A percentile compares a stretch with the other conserved stretches of the same genome.
phyloP scores from a whole-genome alignment of 2,329 filamentous ascomycete genomes.

The Fusarium compactum region DNA sequence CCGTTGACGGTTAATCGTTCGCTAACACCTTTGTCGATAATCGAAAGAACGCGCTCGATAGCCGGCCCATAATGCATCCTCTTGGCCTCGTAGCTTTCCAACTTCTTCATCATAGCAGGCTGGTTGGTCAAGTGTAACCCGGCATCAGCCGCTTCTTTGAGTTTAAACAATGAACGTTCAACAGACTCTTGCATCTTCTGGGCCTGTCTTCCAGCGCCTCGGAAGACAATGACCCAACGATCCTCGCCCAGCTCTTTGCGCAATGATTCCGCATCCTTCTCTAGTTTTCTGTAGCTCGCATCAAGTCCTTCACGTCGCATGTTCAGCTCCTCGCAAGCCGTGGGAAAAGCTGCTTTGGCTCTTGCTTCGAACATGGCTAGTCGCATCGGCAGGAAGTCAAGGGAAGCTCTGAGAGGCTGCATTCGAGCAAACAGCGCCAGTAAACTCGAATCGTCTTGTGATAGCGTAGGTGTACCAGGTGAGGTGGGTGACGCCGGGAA shows the following conservation, averaged over 20 bases:
- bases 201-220: conserved; percentile 90
- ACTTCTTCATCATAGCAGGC: conserved; percentile 79
- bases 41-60: conserved; percentile 88
- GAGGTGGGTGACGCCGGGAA: conserved; percentile 73
- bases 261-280: conserved; percentile 89
- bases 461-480: conserved; percentile 66
- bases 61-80: conserved; percentile 94
- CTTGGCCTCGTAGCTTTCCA: conserved; percentile 95
- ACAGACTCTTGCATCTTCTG: conserved; percentile 98
- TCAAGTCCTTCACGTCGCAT: conserved; percentile 80
- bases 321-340: conserved; percentile 89
- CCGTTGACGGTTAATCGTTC: conserved; percentile 97
- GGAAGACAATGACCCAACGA: conserved; percentile 94
- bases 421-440: conserved; percentile 93
- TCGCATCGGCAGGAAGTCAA: conserved; percentile 97
- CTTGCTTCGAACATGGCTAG: conserved; percentile 86
- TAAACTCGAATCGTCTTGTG: conserved; percentile 87
- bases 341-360: conserved; percentile 84
- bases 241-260: conserved; percentile 94
- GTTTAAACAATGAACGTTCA: conserved; percentile 84
- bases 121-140: conserved; percentile 80
- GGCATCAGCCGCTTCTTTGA: conserved; percentile 82
- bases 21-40: conserved; percentile 95
- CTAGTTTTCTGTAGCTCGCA: conserved; percentile 86
- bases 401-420: conserved; percentile 90